Conservation (phyloP, 108 stramenopile species). For the Pseudonitzschia pungens region DNA sequence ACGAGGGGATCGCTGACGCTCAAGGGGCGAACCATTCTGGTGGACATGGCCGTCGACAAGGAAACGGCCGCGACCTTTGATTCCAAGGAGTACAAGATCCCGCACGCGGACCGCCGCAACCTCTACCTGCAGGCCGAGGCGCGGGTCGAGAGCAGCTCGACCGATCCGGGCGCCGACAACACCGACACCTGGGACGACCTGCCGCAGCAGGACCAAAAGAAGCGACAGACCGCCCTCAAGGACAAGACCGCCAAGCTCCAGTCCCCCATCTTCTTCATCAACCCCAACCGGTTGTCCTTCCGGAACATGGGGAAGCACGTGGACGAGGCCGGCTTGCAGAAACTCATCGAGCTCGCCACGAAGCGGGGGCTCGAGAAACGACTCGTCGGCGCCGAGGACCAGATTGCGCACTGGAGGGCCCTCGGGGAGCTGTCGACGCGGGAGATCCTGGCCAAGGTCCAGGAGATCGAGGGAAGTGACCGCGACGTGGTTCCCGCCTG, state of each 20-base stretch:
- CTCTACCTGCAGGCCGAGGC: slow-evolving; percentile 94
- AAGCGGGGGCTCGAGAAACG: slow-evolving; percentile 68
- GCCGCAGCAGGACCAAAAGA: slow-evolving; percentile 84
- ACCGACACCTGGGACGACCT: slow-evolving; percentile 72
- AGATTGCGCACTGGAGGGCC: slow-evolving; percentile 77
- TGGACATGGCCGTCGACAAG: slow-evolving; percentile 78
- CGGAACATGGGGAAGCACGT: slow-evolving; percentile 91
- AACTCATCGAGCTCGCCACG: slow-evolving; percentile 68
- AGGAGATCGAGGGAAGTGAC: slow-evolving; percentile 25
- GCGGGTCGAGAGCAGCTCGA: slow-evolving; percentile 54
- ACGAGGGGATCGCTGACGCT: slow-evolving; percentile 38
- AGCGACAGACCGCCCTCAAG: slow-evolving; percentile 81
- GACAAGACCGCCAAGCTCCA: slow-evolving; percentile 94
- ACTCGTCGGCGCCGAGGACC: slow-evolving; percentile 77
- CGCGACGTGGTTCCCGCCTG: slow-evolving; percentile 29
- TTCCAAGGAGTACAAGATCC: slow-evolving; percentile 43
- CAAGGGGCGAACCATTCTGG: slow-evolving; percentile 61
- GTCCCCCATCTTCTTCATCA: slow-evolving; percentile 97
- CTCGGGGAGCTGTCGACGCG: slow-evolving; percentile 66
- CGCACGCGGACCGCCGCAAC: slow-evolving; percentile 68
- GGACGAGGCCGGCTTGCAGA: slow-evolving; percentile 79
- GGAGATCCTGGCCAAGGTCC: slow-evolving; percentile 64
- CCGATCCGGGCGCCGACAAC: slow-evolving; percentile 40
- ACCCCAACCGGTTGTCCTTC: slow-evolving; percentile 86
- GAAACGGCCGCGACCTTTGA: slow-evolving; percentile 76